phyloP scores from a whole-genome alignment of 345 rosid genomes.

The Gossypium arboreum region DNA sequence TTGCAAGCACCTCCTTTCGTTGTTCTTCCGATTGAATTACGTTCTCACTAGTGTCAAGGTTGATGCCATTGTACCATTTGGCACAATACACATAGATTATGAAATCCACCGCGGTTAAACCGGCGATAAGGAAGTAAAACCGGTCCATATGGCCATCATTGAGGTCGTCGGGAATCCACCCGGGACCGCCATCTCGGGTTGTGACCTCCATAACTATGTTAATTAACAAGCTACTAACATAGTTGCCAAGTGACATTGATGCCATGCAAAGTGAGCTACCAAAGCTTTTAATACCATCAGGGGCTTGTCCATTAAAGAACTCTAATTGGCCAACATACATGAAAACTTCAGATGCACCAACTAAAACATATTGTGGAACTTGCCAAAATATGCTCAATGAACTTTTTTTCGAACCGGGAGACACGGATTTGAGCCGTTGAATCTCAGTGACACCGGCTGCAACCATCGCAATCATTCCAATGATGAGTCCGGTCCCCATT shows the following conservation, averaged over 20 bases:
- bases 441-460: conserved; percentile 78
- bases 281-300: conserved; percentile 83
- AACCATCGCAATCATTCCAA: conserved; percentile 76
- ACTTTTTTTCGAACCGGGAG: conserved; percentile 47
- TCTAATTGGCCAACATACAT: conserved; percentile 94
- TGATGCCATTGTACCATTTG: conserved; percentile 70
- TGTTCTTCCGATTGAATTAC: conserved; percentile 17
- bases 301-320: conserved; percentile 86
- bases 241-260: conserved; percentile 88
- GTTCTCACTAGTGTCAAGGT: conserved; percentile 31
- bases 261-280: conserved; percentile 98
- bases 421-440: conserved; percentile 41
- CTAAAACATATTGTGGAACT: conserved; percentile 72
- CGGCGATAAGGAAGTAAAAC: conserved; percentile 66
- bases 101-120: conserved; percentile 59
- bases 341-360: conserved; percentile 84
- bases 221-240: conserved; percentile 70
- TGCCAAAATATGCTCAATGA: conserved; percentile 81
- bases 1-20: conserved; percentile 11
- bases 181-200: conserved; percentile 42
- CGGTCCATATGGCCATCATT: conserved; percentile 77
- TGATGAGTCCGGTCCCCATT: conserved; percentile 78
- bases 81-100: conserved; percentile 56
- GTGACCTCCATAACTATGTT: conserved; percentile 62
- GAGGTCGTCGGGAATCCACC: conserved; percentile 77